Percentiles rank a stretch among this genome's conserved stretches.
Conservation (phyloP, 2,329 filamentous ascomycete genomes). For the Talaromyces sp. region DNA sequence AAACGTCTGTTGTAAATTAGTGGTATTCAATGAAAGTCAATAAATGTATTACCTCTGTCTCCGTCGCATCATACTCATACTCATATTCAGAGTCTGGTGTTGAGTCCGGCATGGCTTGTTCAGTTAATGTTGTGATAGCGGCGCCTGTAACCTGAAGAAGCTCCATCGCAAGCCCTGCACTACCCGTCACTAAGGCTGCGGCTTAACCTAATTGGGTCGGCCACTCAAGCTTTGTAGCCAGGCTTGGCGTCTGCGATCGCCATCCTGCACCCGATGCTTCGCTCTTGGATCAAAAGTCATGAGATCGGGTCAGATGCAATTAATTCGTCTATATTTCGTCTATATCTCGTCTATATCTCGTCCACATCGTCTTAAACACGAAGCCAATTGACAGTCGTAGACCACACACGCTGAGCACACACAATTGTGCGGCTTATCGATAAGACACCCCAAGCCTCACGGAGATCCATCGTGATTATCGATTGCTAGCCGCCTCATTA, state of each 20-base stretch:
- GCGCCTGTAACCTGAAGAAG: background rate
- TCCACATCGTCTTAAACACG: too few relatives aligned
- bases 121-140: background rate
- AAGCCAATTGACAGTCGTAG: background rate
- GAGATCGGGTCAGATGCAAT: background rate
- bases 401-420: background rate
- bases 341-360: too few relatives aligned
- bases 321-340: too few relatives aligned
- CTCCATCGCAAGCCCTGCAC: background rate
- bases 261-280: background rate
- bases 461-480: background rate
- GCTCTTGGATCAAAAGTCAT: background rate
- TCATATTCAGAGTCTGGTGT: slow-evolving; percentile 39
- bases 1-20: slow-evolving; percentile 44
- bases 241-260: background rate
- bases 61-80: slow-evolving; percentile 59
- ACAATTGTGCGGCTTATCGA: background rate
- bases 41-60: slow-evolving; percentile 46
- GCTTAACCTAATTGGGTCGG: background rate
- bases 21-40: background rate
- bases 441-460: background rate
- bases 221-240: background rate
- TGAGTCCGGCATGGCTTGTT: slow-evolving; percentile 21
- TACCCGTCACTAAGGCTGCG: background rate
- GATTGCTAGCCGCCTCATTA: background rate